Percentiles rank a stretch among this genome's conserved stretches.
These are phyloP conservation scores for Neonectria magnoliae DNA, from an alignment of 2,329 filamentous ascomycete species.

Conservation along the genomic window DNA sequence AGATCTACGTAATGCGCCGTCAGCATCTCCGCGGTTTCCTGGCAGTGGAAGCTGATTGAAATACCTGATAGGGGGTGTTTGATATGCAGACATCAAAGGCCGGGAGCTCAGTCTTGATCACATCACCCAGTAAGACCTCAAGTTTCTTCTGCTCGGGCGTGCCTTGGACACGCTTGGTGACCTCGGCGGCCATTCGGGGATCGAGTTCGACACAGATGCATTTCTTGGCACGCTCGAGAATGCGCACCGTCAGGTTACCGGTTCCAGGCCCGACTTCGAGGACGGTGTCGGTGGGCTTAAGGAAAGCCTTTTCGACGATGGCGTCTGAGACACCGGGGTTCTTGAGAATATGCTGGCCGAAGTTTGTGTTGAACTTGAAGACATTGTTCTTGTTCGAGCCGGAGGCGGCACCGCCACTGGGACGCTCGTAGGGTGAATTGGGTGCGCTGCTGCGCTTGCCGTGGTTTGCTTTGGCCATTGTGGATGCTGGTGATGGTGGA, in stretches of 20 bases:
- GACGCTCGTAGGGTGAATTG: slow-evolving; percentile 55
- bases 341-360: slow-evolving; percentile 91
- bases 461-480: slow-evolving; percentile 65
- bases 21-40: slow-evolving; percentile 20
- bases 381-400: slow-evolving; percentile 74
- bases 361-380: slow-evolving; percentile 96
- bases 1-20: slow-evolving; percentile 67
- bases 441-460: slow-evolving; percentile 62
- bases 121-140: slow-evolving; percentile 87
- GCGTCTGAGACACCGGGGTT: slow-evolving; percentile 86
- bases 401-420: slow-evolving; percentile 33
- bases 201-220: slow-evolving; percentile 90
- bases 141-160: slow-evolving; percentile 85
- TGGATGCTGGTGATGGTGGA: slow-evolving; percentile 19
- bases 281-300: slow-evolving; percentile 91
- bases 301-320: slow-evolving; percentile 76
- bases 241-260: slow-evolving; percentile 88
- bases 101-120: slow-evolving; percentile 81
- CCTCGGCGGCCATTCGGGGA: slow-evolving; percentile 94
- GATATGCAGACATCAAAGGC: slow-evolving; percentile 86
- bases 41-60: neutral
- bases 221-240: slow-evolving; percentile 87
- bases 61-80: slow-evolving; percentile 71
- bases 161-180: slow-evolving; percentile 93
- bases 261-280: slow-evolving; percentile 93